phyloP scores from a whole-genome alignment of 495 filamentous ascomycete species.

The Xylaria grammica region DNA sequence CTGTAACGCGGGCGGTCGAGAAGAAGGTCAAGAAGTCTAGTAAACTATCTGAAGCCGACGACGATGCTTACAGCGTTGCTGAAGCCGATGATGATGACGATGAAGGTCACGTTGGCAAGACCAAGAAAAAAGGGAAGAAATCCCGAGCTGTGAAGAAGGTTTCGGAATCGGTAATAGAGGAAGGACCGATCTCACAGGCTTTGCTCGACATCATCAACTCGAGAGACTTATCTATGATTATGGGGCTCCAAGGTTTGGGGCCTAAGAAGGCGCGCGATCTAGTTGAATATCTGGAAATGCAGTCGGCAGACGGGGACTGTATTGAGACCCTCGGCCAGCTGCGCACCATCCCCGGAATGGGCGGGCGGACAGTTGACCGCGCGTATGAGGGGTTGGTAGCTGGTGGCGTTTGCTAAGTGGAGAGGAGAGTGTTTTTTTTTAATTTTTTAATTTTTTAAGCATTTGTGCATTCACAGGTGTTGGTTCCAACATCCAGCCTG shows the following conservation, averaged over 20 bases:
- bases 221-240: slow-evolving; percentile 72
- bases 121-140: slow-evolving; percentile 43
- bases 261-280: slow-evolving; percentile 69
- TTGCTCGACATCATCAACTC: slow-evolving; percentile 88
- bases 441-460: not conserved
- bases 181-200: slow-evolving; percentile 55
- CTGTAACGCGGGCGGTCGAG: not conserved
- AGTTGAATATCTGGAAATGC: slow-evolving; percentile 59
- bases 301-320: slow-evolving; percentile 39
- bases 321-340: slow-evolving; percentile 59
- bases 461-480: slow-evolving; percentile 20
- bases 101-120: slow-evolving; percentile 44
- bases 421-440: not conserved
- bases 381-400: slow-evolving; percentile 50
- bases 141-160: slow-evolving; percentile 32
- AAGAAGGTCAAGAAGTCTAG: slow-evolving; percentile 29
- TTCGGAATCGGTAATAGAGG: slow-evolving; percentile 25
- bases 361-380: slow-evolving; percentile 63
- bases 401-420: slow-evolving; percentile 17
- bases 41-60: slow-evolving; percentile 15
- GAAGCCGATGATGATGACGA: slow-evolving; percentile 59
- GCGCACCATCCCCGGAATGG: slow-evolving; percentile 62
- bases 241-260: slow-evolving; percentile 72
- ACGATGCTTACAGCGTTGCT: slow-evolving; percentile 43
- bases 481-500: slow-evolving; percentile 10